These are phyloP conservation scores for Asterophora lycoperdoides DNA, from an alignment of 768 basidiomycete genomes.

Conservation along the genomic window DNA sequence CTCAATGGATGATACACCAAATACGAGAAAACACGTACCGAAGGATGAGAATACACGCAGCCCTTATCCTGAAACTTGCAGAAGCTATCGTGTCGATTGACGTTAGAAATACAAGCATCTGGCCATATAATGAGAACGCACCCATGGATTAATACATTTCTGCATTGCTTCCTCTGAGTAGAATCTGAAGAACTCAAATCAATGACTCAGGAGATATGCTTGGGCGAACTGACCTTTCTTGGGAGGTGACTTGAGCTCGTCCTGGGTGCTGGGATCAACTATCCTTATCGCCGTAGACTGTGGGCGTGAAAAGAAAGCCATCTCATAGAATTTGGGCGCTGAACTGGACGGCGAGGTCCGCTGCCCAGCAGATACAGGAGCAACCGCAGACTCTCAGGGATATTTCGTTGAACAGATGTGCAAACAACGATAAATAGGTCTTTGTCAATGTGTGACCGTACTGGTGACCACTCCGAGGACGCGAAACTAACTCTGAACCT, in stretches of 20 bases:
- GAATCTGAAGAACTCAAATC: slow-evolving; percentile 42
- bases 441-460: too few relatives aligned
- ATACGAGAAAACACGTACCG: slow-evolving; percentile 37
- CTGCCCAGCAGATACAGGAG: slow-evolving; percentile 18
- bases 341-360: slow-evolving; percentile 14
- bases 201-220: not conserved
- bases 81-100: slow-evolving; percentile 38
- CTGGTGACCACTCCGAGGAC: too few relatives aligned
- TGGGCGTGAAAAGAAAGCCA: slow-evolving; percentile 71
- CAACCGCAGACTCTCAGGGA: slow-evolving; percentile 2
- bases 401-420: slow-evolving; percentile 7
- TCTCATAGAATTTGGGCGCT: slow-evolving; percentile 23
- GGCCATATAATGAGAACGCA: slow-evolving; percentile 27
- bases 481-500: too few relatives aligned
- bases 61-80: slow-evolving; percentile 88
- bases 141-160: slow-evolving; percentile 92
- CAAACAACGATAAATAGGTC: slow-evolving; percentile 2
- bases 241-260: slow-evolving; percentile 35
- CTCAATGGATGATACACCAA: not conserved
- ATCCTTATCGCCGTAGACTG: slow-evolving; percentile 68
- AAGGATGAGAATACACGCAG: slow-evolving; percentile 79
- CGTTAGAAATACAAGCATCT: not conserved
- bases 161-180: slow-evolving; percentile 62
- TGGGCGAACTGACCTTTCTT: slow-evolving; percentile 51
- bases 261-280: slow-evolving; percentile 51